Base-by-base conservation (phyloP, 2,329 filamentous ascomycete species). In the Xylaria sp. region DNA sequence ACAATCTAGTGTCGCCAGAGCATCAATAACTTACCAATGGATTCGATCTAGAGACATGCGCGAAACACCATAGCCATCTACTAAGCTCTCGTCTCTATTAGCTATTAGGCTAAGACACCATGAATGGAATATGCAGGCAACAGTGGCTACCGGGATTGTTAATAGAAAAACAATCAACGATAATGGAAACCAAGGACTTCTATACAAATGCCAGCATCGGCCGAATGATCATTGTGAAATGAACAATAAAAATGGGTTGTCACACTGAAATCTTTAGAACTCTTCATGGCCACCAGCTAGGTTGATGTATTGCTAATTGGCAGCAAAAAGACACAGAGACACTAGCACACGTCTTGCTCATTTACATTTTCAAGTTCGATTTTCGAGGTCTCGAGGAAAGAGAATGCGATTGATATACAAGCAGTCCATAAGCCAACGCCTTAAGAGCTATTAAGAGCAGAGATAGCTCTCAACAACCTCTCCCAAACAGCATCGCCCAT, bases 21-120 rank as follows among this genome's bases (percentile, higher is more conserved):
- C 22, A n/a, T 44, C 17, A 10, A 20, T n/a, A 20, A 10, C 17
- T 38, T 11, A n/a, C 27, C 13, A 29, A 29, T 20, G 5, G 17
- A 33, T n/a, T 38, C 20, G 1, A 33, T 2, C 2, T 11, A 38
- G 59, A 55, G 31, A 55, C 31, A 55, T 7, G 5, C 17, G 29
- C 17, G 10, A 62, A 55, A 39, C 60, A 58, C 15, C 20, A 36
- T n/a, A 31, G 29, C n/a, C 47, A 33, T 59, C 62, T 29, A 54
- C 22, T 29, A 25, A 33, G n/a, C 42, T 25, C 47, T n/a, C 9
- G 22, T 42, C 49, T 15, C 7, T 53, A 42, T 42, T 6, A 2
- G 5, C 13, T 53, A 25, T 25, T n/a, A 53, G 27, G 20, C 20
- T 36, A n/a, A 44, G 15, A 61, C 27, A 27, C 27, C n/a, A 38